Base-by-base conservation (phyloP, 495 filamentous ascomycete species). In the Elasticomyces elasticus region DNA sequence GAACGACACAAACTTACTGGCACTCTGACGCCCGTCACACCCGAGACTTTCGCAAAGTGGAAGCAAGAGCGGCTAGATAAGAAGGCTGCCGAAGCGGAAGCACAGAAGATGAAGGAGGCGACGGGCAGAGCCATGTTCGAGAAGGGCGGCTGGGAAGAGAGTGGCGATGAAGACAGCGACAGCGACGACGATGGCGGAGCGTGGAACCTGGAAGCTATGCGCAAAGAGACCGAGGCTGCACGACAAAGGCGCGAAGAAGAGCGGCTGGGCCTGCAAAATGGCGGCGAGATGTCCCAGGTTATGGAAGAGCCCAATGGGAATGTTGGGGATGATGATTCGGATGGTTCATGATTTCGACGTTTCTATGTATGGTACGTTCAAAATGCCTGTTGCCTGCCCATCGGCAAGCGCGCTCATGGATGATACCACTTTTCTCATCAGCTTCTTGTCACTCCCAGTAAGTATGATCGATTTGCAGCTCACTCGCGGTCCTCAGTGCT, bases 71-170 rank as follows among this genome's bases (percentile, higher is more conserved):
- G 92, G 41, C 67, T 96, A 62, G 83, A 88, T 69, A 99, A 99
- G 82, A 96, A 95, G 76, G 84, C 84, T 19, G 92, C 84, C 28
- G 92, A 97, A 63, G 83, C 87, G 54, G 80, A 94, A 67, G 89
- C 91, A 28, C 77, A 81, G 61, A 76, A 83, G 67, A 86, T 88
- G 56, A 97, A 95, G 75, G 92, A 99, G 61, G 89, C 87, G 17
- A 99, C 94, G 25, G 92, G 92, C 60, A 79, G 90, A 69, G 85
- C 87, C 24, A 72, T 99, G 70, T 99, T 99, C 68, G 92, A 99
- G 71, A 87, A 86, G 68, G 92, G 92, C 60, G 89, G 90, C 68
- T 98, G 94, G 94, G 74, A 80, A 53, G 77, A 71, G 46, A 81
- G 79, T 44, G 83, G 81, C 20, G 82, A 82, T 11, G 78, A 79